Conservation (phyloP, 2,329 filamentous ascomycete species). For the Sarocladiaceae sp. region DNA sequence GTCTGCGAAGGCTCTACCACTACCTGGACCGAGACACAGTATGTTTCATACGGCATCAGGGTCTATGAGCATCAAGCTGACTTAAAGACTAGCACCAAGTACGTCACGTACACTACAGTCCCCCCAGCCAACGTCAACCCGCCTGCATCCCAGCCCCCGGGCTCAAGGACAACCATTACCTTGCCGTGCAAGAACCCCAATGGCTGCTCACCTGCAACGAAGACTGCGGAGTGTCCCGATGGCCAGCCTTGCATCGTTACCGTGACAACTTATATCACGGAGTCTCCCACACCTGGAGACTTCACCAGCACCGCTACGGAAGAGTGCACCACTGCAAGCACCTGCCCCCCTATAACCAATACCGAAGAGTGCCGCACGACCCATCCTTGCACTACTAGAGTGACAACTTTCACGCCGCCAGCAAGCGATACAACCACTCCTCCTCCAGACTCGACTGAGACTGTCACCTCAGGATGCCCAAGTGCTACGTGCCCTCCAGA, state of each 20-base stretch:
- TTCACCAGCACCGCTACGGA: too few species aligned
- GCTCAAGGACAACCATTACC: background rate
- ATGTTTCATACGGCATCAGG: too few species aligned
- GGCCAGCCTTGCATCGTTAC: background rate
- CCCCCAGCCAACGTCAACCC: background rate
- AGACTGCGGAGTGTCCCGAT: background rate
- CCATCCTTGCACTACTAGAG: background rate
- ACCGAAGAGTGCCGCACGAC: too few species aligned
- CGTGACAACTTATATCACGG: background rate
- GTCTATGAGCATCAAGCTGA: too few species aligned
- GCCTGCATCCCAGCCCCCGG: background rate
- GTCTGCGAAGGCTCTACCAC: background rate
- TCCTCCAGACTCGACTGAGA: background rate
- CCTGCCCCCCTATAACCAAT: too few species aligned
- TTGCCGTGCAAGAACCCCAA: background rate
- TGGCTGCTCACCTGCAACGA: background rate
- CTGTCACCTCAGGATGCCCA: background rate
- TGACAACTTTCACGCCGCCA: background rate
- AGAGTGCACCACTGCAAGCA: too few species aligned
- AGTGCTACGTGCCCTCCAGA: background rate
- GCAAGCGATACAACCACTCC: too few species aligned
- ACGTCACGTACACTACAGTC: background rate
- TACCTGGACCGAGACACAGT: background rate
- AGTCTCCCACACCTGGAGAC: too few species aligned
- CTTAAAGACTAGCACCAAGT: too few species aligned